Base-by-base conservation (phyloP, 805 yeast species). In the Monosporozyma aerobia region DNA sequence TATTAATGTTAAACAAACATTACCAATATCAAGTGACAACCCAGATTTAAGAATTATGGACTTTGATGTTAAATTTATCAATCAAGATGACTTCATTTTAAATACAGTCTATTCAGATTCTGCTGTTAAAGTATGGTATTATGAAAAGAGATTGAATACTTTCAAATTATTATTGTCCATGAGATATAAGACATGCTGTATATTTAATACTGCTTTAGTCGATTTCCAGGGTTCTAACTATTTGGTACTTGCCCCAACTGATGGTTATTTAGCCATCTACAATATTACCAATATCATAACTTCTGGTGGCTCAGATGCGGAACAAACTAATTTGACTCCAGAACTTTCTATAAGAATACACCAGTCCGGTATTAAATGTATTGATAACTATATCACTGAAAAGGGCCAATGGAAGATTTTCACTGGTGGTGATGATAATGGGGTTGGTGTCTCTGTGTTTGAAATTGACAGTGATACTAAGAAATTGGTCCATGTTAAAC, bases 341-440 rank as follows among this genome's bases (percentile, higher is more conserved):
- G 48, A 33, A 30, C 4, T 40, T 7, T 41, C 53, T 2, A 30
- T 23, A 2, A 47, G 29, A 27, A 71, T 88, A 11, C 99, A 94
- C 62, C 96, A 90, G 65, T 88, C 92, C 40, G 89, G 97, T 41
- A 77, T 92, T 48, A 87, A 89, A 56, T 77, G 85, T 1, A 62
- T 87, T n/a, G 74, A 69, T 13, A 49, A 73, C 1, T 49, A 67
- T 11, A 60, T 55, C 2, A 37, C 41, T 7, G 54, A 49, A 3
- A 47, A 52, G 3, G 45, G 32, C 14, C 46, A 56, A 52, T 51
- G 70, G 2, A 62, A 68, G 23, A 65, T 87, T 4, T 71, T 81
- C 5, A 81, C 96, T 1, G 97, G 97, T 33, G 98, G 99, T 51
- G 99, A 94, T 64, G 99, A 94, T 62, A 90, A 92, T 68, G 85